Percentiles rank a stretch among this genome's conserved stretches.
phyloP scores from a whole-genome alignment of 306 rosid species.

The Lagenaria siceraria region DNA sequence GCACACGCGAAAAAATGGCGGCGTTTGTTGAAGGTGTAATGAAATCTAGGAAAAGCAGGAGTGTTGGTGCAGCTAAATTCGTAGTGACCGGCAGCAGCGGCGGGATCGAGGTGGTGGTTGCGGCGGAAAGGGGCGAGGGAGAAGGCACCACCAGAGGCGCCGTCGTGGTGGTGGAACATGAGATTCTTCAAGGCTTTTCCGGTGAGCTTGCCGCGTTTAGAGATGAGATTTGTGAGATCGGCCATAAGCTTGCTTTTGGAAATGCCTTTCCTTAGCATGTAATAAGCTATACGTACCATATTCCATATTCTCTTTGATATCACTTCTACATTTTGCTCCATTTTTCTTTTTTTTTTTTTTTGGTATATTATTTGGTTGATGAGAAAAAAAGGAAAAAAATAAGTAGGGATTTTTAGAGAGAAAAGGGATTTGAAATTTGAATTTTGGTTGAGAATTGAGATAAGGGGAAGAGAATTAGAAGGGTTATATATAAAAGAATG shows the following conservation, averaged over 20 bases:
- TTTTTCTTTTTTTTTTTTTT: background rate
- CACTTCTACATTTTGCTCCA: conserved; percentile 34
- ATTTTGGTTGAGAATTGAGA: background rate
- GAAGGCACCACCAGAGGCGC: background rate
- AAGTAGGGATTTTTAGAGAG: conserved; percentile 2
- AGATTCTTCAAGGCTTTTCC: conserved; percentile 4
- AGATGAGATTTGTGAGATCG: conserved; percentile 2
- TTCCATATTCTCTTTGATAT: conserved; percentile 49
- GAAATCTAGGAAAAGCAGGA: conserved; percentile 6
- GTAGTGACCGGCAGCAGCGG: background rate
- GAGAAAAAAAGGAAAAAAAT: background rate
- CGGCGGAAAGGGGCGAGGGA: background rate
- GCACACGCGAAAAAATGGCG: conserved; percentile 4
- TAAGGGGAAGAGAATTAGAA: background rate
- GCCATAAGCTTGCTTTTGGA: conserved; percentile 23
- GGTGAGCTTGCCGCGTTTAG: conserved; percentile 7
- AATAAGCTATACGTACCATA: conserved; percentile 45
- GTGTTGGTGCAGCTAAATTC: conserved; percentile 15
- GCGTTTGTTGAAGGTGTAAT: background rate
- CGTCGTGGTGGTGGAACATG: conserved; percentile 12
- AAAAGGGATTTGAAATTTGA: conserved; percentile 8
- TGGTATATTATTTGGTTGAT: background rate
- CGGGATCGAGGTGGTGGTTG: background rate
- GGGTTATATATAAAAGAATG: background rate
- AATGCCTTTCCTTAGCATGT: conserved; percentile 45